These are phyloP conservation scores for Saururus chinensis DNA, from an alignment of 164 flowering plant genomes.

Conservation along the genomic window DNA sequence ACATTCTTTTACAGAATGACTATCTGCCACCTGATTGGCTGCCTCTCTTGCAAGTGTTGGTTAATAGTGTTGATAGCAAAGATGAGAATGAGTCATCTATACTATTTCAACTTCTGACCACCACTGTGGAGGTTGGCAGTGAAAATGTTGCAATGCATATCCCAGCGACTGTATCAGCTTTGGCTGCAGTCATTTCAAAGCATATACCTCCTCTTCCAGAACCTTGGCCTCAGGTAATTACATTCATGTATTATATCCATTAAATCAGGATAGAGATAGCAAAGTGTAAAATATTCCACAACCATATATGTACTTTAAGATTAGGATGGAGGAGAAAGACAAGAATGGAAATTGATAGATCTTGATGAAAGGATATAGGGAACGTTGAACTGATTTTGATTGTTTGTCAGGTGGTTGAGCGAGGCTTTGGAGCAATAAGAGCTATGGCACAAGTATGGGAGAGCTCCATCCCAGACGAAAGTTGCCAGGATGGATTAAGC, in stretches of 20 bases:
- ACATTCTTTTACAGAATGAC: slow-evolving; percentile 44
- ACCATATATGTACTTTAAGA: background rate
- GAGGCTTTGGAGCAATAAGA: slow-evolving; percentile 61
- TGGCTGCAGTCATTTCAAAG: slow-evolving; percentile 35
- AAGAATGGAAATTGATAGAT: background rate
- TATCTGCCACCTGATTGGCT: slow-evolving; percentile 73
- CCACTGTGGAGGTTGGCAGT: slow-evolving; percentile 48
- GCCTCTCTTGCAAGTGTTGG: slow-evolving; percentile 55
- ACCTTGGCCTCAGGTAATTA: slow-evolving; percentile 65
- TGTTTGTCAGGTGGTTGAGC: slow-evolving; percentile 40
- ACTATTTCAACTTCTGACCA: slow-evolving; percentile 51
- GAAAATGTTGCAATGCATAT: slow-evolving; percentile 47
- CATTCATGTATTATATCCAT: background rate
- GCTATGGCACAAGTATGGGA: slow-evolving; percentile 60
- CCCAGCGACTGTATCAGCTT: slow-evolving; percentile 34
- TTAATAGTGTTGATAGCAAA: slow-evolving; percentile 30
- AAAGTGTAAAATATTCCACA: background rate
- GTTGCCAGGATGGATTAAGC: slow-evolving; percentile 26
- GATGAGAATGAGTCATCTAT: slow-evolving; percentile 43
- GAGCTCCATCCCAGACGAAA: slow-evolving; percentile 36
- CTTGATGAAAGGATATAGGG: too few relatives aligned
- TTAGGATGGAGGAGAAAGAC: background rate
- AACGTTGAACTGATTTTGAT: background rate
- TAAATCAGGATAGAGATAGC: background rate
- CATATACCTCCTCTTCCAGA: slow-evolving; percentile 36